Evolutionary conservation across 2,329 filamentous ascomycete genomes (phyloP).

Genomic region (Botryotinia globosa): DNA sequence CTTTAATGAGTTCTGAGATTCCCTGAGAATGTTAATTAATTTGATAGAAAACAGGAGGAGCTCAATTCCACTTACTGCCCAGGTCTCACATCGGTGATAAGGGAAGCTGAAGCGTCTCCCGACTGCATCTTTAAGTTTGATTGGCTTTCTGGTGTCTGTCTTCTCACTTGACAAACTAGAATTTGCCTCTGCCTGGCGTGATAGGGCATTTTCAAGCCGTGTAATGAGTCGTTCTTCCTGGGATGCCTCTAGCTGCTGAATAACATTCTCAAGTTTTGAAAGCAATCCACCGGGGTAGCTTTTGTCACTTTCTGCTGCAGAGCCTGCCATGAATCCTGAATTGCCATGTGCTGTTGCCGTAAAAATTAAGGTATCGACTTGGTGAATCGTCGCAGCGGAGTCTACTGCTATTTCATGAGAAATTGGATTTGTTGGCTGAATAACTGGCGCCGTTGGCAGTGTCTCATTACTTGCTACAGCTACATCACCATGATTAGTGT

Average conservation of each 20-base stretch:
- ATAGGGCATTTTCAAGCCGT: neutral
- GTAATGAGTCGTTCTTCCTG: slow-evolving; percentile 9
- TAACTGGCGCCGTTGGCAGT: neutral
- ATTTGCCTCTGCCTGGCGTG: neutral
- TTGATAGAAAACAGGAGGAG: slow-evolving; percentile 1
- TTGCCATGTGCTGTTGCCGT: neutral
- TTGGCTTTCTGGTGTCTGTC: slow-evolving; percentile 37
- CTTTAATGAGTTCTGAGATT: slow-evolving; percentile 82
- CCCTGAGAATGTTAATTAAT: slow-evolving; percentile 53
- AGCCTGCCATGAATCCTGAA: neutral
- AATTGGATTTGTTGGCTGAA: neutral
- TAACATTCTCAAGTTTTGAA: neutral
- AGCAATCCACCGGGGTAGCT: neutral
- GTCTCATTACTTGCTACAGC: neutral
- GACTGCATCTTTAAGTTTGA: slow-evolving; percentile 89
- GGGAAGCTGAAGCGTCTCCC: slow-evolving; percentile 91
- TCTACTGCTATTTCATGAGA: neutral
- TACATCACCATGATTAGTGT: neutral
- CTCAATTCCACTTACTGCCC: slow-evolving; percentile 59
- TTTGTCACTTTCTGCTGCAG: neutral
- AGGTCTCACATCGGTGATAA: slow-evolving; percentile 79
- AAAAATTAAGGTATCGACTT: neutral
- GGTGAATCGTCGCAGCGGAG: neutral
- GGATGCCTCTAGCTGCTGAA: slow-evolving; percentile 1
- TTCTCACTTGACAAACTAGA: neutral